Evolutionary conservation across 75 land plant species (phyloP).

Genomic region (Adiantum capillusveneris): DNA sequence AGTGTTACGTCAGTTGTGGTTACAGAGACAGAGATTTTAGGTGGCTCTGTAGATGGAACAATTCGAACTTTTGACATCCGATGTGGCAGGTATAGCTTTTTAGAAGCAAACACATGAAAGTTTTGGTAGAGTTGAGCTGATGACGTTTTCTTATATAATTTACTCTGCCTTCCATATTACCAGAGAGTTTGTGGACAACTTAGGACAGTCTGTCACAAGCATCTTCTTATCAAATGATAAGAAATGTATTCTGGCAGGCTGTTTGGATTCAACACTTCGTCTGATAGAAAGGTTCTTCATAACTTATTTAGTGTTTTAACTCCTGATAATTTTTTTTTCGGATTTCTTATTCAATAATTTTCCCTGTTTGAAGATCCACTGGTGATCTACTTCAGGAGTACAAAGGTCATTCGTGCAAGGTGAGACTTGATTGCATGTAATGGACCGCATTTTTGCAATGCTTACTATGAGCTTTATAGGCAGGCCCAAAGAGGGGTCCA

Average conservation of each 20-base stretch:
- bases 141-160: background rate
- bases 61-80: conserved; percentile 97
- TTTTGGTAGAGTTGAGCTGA: conserved; percentile 1
- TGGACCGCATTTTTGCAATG: too few relatives aligned
- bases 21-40: conserved; percentile 86
- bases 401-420: conserved; percentile 95
- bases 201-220: conserved; percentile 93
- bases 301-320: background rate
- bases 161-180: too few relatives aligned
- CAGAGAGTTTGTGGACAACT: conserved; percentile 71
- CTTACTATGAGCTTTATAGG: too few relatives aligned
- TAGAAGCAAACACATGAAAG: too few relatives aligned
- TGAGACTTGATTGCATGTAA: conserved; percentile 8
- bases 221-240: conserved; percentile 85
- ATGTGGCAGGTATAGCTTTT: conserved; percentile 67
- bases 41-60: conserved; percentile 97
- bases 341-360: conserved; percentile 2
- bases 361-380: conserved; percentile 40
- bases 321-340: background rate
- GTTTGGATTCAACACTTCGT: conserved; percentile 83
- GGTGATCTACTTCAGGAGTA: conserved; percentile 97
- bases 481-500: too few relatives aligned
- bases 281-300: conserved; percentile 77
- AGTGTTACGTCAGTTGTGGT: conserved; percentile 91
- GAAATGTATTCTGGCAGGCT: conserved; percentile 83